These are phyloP conservation scores for Fraxinus baroniana DNA, from an alignment of 305 asterid species.

Conservation along the genomic window DNA sequence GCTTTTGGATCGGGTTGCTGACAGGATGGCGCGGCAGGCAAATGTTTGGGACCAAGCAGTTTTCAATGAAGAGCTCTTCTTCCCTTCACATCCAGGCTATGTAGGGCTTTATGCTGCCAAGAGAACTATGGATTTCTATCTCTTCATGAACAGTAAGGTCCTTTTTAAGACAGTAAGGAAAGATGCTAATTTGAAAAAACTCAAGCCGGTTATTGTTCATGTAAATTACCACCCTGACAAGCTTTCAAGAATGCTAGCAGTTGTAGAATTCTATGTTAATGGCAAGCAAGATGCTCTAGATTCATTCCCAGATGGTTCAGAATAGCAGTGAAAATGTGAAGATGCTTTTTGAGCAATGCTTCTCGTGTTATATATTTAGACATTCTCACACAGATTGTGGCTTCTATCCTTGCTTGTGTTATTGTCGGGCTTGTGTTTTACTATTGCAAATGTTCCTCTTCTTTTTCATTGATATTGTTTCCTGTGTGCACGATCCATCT, in stretches of 20 bases:
- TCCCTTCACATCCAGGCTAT: constrained; percentile 46
- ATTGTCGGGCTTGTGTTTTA: not conserved
- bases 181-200: constrained; percentile 29
- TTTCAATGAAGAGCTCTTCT: constrained; percentile 42
- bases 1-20: constrained; percentile 45
- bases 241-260: constrained; percentile 40
- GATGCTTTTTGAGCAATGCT: not conserved
- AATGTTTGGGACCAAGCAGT: constrained; percentile 43
- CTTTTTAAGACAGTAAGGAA: constrained; percentile 44
- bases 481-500: not conserved
- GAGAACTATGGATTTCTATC: constrained; percentile 43
- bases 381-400: not conserved
- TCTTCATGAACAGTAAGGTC: constrained; percentile 52
- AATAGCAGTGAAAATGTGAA: constrained; percentile 15
- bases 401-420: not conserved
- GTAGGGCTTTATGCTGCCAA: constrained; percentile 46
- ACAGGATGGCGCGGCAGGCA: constrained; percentile 25
- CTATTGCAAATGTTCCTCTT: not conserved
- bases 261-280: constrained; percentile 38
- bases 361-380: not conserved
- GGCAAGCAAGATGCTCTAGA: constrained; percentile 42
- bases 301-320: constrained; percentile 41
- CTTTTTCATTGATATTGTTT: not conserved
- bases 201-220: constrained; percentile 46
- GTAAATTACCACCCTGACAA: constrained; percentile 45